Evolutionary conservation across 371 early-diverging fungal species (phyloP), one percentile per base, ranked within the genome.

Genomic region (Gilbertella persicaria): DNA sequence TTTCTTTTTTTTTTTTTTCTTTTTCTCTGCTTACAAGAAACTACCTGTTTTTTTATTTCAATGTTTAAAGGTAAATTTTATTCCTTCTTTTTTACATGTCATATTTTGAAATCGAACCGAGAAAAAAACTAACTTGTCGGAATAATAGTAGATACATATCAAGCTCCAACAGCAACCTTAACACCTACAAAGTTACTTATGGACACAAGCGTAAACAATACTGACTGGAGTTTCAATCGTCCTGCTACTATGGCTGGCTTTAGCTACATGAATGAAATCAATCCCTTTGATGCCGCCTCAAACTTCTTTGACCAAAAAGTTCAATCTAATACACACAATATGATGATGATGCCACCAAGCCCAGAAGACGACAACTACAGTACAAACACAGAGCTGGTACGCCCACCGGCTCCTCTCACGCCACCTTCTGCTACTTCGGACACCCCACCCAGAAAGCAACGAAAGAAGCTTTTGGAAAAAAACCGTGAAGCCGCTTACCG

Each of bases 401-500:
- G 6, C 17, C n/a, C 19, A 16, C 42, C 4, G 41, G 28, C 3
- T 37, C 45, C 37, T n/a, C 14, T 24, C 9, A 48, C 40, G 16
- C 28, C 48, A 33, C 26, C 47, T 17, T 28, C 47, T 13, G 3
- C 30, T 2, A 33, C 43, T 38, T 42, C 33, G 25, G 29, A 47
- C 29, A 19, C 13, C 7, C 25, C 42, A 3, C 47, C 53, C 6
- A 56, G 46, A 36, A 44, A 50, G 8, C 50, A 63, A 13, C 48
- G 59, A 9, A 52, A 59, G 38, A 65, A 66, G 33, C 84, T 89
- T 47, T 64, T 92, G 17, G 91, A 91, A 69, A 77, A 90, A 25
- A 92, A 92, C 58, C 81, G 91, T 23, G 60, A 84, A 47, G 87
- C 89, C 36, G 93, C 93, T 4, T 81, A 79, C 26, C 86, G 88